Percentiles rank a stretch among this genome's conserved stretches.
Evolutionary conservation across 208 protist species (phyloP).

Genomic region (Borovskyia barvae): DNA sequence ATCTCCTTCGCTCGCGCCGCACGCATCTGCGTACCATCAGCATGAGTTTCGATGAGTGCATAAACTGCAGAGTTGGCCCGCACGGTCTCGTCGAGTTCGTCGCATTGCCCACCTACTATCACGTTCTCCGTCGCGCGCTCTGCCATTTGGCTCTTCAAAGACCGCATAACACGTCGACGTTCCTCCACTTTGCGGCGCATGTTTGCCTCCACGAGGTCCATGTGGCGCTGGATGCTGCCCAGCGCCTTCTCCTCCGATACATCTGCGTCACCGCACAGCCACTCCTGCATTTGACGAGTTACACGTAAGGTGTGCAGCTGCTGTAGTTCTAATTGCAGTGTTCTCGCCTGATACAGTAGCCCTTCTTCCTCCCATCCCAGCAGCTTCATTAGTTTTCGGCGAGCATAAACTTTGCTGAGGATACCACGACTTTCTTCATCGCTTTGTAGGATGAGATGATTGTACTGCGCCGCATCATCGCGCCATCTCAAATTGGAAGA

Average conservation of each 20-base stretch:
- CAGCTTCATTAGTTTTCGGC: constrained; percentile 76
- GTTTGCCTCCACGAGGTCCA: constrained; percentile 58
- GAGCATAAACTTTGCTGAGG: constrained; percentile 76
- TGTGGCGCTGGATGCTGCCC: constrained; percentile 67
- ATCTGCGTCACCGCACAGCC: constrained; percentile 77
- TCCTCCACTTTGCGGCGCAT: constrained; percentile 84
- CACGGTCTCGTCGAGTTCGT: constrained; percentile 42
- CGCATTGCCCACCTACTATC: constrained; percentile 39
- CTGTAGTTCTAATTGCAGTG: constrained; percentile 86
- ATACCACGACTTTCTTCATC: constrained; percentile 71
- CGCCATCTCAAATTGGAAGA: constrained; percentile 74
- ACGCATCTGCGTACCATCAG: constrained; percentile 33
- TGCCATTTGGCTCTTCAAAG: constrained; percentile 62
- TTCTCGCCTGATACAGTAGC: constrained; percentile 74
- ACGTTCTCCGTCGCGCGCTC: constrained; percentile 80
- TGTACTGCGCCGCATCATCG: constrained; percentile 71
- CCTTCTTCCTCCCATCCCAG: constrained; percentile 71
- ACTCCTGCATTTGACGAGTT: constrained; percentile 93
- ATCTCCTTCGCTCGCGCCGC: constrained; percentile 64
- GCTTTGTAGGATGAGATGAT: constrained; percentile 77
- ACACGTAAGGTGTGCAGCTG: constrained; percentile 94
- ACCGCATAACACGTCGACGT: constrained; percentile 40
- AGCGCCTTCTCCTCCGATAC: constrained; percentile 65
- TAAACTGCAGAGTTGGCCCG: constrained; percentile 59
- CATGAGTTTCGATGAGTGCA: constrained; percentile 58